phyloP scores from a whole-genome alignment of 2,329 filamentous ascomycete species.

The Pseudogymnoascus sp. region DNA sequence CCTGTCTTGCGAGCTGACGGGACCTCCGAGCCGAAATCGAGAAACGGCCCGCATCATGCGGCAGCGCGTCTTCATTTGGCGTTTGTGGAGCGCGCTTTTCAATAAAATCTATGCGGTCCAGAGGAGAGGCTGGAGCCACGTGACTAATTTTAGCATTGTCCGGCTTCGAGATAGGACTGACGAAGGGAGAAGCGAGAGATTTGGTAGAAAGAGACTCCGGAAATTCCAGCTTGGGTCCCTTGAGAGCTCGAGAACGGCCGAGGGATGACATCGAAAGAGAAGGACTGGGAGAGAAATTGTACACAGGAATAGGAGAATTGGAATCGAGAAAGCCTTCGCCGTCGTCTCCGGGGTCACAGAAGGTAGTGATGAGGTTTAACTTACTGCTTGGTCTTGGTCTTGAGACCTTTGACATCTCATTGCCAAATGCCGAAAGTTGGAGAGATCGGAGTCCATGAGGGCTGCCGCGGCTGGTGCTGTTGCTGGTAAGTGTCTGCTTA shows the following conservation, averaged over 20 bases:
- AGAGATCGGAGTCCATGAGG: conserved; percentile 23
- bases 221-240: conserved; percentile 24
- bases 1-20: conserved; percentile 16
- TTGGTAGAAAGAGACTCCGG: conserved; percentile 21
- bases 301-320: conserved; percentile 28
- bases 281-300: conserved; percentile 27
- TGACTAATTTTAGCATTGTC: conserved; percentile 45
- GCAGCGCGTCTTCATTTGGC: conserved; percentile 64
- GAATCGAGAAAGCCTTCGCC: conserved; percentile 24
- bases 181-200: conserved; percentile 25
- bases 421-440: conserved; percentile 21
- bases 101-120: conserved; percentile 45
- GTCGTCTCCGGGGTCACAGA: conserved; percentile 20
- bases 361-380: conserved; percentile 26
- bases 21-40: conserved; percentile 62
- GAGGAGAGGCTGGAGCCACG: conserved; percentile 51
- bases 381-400: conserved; percentile 29
- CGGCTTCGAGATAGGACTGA: conserved; percentile 30
- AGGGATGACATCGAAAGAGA: conserved; percentile 34
- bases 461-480: conserved; percentile 20
- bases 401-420: conserved; percentile 19
- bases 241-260: conserved; percentile 28
- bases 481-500: conserved; percentile 47
- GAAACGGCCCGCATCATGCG: conserved; percentile 72
- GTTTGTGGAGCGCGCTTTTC: conserved; percentile 59